phyloP scores from a whole-genome alignment of 768 basidiomycete genomes.

The Kockovaella imperatae region DNA sequence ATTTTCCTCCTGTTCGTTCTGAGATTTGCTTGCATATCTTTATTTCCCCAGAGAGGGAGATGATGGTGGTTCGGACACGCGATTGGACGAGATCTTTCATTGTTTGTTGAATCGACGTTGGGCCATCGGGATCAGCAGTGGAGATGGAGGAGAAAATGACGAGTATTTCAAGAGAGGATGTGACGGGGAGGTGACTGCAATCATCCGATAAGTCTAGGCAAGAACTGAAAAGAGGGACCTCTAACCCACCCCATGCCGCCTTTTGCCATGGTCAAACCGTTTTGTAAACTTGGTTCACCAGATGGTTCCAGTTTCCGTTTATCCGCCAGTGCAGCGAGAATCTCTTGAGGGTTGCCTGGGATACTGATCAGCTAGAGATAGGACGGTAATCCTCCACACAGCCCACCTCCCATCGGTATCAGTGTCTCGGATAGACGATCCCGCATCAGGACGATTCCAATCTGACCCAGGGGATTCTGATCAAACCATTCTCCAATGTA shows the following conservation, averaged over 20 bases:
- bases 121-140: slow-evolving; percentile 89
- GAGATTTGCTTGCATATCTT: slow-evolving; percentile 90
- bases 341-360: slow-evolving; percentile 89
- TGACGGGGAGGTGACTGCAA: slow-evolving; percentile 84
- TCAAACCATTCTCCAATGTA: slow-evolving; percentile 98
- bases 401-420: slow-evolving; percentile 82
- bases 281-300: slow-evolving; percentile 93
- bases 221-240: not conserved
- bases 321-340: slow-evolving; percentile 75
- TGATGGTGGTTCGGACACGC: slow-evolving; percentile 83
- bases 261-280: slow-evolving; percentile 92
- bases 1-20: slow-evolving; percentile 79
- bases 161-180: slow-evolving; percentile 90
- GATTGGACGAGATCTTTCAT: slow-evolving; percentile 73
- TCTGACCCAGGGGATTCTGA: slow-evolving; percentile 95
- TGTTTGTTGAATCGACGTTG: slow-evolving; percentile 66
- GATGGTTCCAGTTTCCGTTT: slow-evolving; percentile 78
- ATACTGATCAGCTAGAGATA: not conserved
- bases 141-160: slow-evolving; percentile 92
- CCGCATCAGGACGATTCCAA: slow-evolving; percentile 87
- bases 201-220: not conserved
- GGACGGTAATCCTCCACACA: not conserved
- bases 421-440: slow-evolving; percentile 84
- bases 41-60: slow-evolving; percentile 95
- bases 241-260: slow-evolving; percentile 73